A percentile compares a stretch with the other conserved stretches of the same genome.
Evolutionary conservation across 768 basidiomycete species (phyloP).

Genomic region (Lactarius hatsudake): DNA sequence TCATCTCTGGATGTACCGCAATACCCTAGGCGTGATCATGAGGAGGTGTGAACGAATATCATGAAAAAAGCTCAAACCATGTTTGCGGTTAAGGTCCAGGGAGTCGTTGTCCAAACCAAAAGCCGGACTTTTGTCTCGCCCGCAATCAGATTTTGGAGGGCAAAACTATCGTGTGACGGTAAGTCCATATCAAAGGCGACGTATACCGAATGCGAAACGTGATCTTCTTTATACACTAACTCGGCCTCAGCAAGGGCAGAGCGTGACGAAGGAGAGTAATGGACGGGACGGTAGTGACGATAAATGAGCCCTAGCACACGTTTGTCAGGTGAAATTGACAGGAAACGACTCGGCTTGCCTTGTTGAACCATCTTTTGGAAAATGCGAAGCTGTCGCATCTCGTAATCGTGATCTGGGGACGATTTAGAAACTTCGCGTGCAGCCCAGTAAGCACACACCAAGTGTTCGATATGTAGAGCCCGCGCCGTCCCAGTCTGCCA

Average conservation of each 20-base stretch:
- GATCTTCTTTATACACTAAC: constrained; percentile 84
- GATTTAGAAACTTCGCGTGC: not conserved
- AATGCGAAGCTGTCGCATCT: constrained; percentile 80
- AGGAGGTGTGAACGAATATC: constrained; percentile 11
- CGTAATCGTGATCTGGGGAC: constrained; percentile 73
- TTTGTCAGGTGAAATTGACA: not conserved
- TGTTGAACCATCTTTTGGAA: constrained; percentile 88
- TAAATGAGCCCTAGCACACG: constrained; percentile 68
- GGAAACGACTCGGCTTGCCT: constrained; percentile 42
- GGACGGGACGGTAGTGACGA: constrained; percentile 82
- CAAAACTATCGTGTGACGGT: constrained; percentile 26
- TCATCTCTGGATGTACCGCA: constrained; percentile 72
- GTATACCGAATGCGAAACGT: constrained; percentile 84
- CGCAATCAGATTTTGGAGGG: constrained; percentile 36
- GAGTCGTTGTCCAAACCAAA: constrained; percentile 95
- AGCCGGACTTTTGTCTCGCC: constrained; percentile 44
- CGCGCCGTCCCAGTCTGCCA: constrained; percentile 81
- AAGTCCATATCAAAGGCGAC: constrained; percentile 69
- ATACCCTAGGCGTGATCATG: constrained; percentile 60
- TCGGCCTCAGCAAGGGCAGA: constrained; percentile 97
- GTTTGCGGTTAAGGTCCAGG: constrained; percentile 95
- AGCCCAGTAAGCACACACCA: constrained; percentile 44
- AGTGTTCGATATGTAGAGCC: constrained; percentile 79
- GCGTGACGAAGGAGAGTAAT: constrained; percentile 92
- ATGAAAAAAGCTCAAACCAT: constrained; percentile 56